phyloP scores from a whole-genome alignment of 495 filamentous ascomycete genomes.

The Cladorrhinum samala region DNA sequence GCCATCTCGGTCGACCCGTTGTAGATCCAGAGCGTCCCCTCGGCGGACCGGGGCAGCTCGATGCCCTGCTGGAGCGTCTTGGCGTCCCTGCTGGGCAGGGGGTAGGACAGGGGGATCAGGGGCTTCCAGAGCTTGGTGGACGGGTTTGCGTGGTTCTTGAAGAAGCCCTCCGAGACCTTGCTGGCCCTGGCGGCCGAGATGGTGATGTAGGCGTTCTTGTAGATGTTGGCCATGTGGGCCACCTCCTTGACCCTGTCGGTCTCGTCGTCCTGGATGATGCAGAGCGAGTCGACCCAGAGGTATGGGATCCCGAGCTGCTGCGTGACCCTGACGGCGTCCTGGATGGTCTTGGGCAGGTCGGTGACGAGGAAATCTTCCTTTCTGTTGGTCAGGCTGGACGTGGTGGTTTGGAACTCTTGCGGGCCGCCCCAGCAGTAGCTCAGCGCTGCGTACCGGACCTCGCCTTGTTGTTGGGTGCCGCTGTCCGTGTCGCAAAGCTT shows the following conservation, averaged over 20 bases:
- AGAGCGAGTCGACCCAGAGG: conserved; percentile 25
- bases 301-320: conserved; percentile 11
- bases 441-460: conserved; percentile 9
- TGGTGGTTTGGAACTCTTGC: conserved; percentile 3
- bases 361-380: too few relatives aligned
- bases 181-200: conserved; percentile 14
- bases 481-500: not conserved
- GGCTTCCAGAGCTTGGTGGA: conserved; percentile 1
- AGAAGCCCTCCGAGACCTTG: not conserved
- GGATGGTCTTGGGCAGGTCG: conserved; percentile 22
- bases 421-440: conserved; percentile 14
- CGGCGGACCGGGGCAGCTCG: not conserved
- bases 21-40: not conserved
- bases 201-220: conserved; percentile 18
- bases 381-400: not conserved
- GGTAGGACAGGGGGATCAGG: not conserved
- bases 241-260: conserved; percentile 7
- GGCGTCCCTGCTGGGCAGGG: not conserved
- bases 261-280: conserved; percentile 11
- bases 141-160: not conserved
- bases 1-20: not conserved
- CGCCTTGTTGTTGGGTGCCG: not conserved
- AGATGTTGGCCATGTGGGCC: conserved; percentile 12
- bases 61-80: not conserved
- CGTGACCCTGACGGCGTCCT: conserved; percentile 25